Conservation (phyloP, 225 moss, liverwort and hornwort species). For the Anthoceros angustus region DNA sequence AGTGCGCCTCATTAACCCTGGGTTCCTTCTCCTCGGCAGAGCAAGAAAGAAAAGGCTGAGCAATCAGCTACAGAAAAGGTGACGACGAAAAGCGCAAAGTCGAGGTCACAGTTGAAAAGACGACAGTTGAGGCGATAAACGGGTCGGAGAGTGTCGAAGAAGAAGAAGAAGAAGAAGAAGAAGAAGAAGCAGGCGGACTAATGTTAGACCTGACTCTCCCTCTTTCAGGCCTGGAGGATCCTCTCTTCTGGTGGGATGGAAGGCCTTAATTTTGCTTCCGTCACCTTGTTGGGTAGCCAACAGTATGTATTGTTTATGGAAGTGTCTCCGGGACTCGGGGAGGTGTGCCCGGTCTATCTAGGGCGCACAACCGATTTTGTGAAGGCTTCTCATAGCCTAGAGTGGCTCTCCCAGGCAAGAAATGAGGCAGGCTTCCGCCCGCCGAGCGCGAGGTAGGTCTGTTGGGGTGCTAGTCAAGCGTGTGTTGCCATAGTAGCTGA, state of each 20-base stretch:
- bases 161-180: slow-evolving; percentile 21
- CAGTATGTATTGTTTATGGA: neutral
- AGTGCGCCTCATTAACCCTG: too few species aligned
- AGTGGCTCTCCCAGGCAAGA: slow-evolving; percentile 5
- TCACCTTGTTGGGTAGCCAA: neutral
- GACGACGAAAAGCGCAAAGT: slow-evolving; percentile 28
- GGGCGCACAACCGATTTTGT: slow-evolving; percentile 3
- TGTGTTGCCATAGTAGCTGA: too few species aligned
- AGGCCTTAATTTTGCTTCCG: neutral
- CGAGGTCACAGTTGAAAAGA: neutral
- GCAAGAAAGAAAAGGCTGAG: slow-evolving; percentile 17
- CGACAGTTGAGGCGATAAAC: slow-evolving; percentile 3
- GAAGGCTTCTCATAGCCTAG: neutral
- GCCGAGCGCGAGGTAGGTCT: too few species aligned
- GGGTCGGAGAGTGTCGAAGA: slow-evolving; percentile 11
- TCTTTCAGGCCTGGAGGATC: too few species aligned
- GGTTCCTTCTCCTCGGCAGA: slow-evolving; percentile 28
- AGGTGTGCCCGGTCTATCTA: neutral
- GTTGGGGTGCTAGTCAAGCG: too few species aligned
- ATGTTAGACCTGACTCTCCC: neutral
- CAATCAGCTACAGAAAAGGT: slow-evolving; percentile 17
- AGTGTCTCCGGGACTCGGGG: neutral
- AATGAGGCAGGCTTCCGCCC: neutral
- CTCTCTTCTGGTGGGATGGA: neutral
- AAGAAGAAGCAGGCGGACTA: slow-evolving; percentile 1